Conservation (phyloP, 345 rosid genomes). For the Isatis tinctoria region DNA sequence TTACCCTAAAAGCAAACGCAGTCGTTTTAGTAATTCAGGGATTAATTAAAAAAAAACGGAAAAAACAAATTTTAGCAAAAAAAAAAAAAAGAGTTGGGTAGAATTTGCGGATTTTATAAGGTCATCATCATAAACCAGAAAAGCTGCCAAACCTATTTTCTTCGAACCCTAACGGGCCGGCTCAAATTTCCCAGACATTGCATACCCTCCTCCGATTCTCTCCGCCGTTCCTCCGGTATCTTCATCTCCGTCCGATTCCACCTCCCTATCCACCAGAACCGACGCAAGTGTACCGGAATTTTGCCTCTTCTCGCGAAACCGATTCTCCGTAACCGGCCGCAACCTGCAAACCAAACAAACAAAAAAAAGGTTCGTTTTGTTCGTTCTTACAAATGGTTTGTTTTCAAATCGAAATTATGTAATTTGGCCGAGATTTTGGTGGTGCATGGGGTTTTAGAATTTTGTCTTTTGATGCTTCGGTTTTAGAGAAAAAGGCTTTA, state of each 20-base stretch:
- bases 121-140: constrained; percentile 24
- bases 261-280: constrained; percentile 3
- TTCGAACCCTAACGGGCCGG: constrained; percentile 22
- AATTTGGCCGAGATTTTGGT: not conserved
- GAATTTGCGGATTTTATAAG: constrained; percentile 3
- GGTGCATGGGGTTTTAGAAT: not conserved
- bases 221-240: constrained; percentile 1
- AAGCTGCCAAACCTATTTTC: constrained; percentile 29
- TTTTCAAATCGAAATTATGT: not conserved
- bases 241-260: constrained; percentile 4
- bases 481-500: too few species aligned
- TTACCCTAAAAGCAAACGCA: not conserved
- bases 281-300: constrained; percentile 13
- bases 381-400: not conserved
- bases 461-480: not conserved
- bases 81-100: constrained; percentile 14
- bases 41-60: not conserved
- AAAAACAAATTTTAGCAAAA: constrained; percentile 19
- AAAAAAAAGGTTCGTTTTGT: constrained; percentile 2
- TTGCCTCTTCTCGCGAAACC: constrained; percentile 11
- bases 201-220: not conserved
- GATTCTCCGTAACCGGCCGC: constrained; percentile 30
- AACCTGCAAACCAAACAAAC: constrained; percentile 18
- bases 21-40: not conserved
- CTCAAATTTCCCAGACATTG: constrained; percentile 15